A percentile compares a stretch with the other conserved stretches of the same genome.
phyloP scores from a whole-genome alignment of 2,329 filamentous ascomycete species.

The Dactylonectria macrodidyma region DNA sequence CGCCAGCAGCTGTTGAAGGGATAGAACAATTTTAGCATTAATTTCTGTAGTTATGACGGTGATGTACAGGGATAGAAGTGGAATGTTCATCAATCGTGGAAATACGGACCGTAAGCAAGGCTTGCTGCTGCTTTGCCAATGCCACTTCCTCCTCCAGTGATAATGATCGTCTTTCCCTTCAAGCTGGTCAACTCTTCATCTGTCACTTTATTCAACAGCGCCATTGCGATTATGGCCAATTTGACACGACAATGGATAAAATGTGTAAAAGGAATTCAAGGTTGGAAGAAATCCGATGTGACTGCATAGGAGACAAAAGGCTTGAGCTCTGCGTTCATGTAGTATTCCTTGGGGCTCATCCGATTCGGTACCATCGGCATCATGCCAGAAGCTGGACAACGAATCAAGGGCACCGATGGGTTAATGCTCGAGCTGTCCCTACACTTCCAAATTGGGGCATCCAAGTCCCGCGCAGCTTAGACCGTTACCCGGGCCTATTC shows the following conservation, averaged over 20 bases:
- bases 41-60: not conserved
- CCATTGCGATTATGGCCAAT: not conserved
- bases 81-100: not conserved
- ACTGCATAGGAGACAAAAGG: not conserved
- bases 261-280: not conserved
- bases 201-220: conserved; percentile 1
- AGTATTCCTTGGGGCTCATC: not conserved
- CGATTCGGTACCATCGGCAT: not conserved
- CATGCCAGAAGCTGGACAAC: not conserved
- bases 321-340: not conserved
- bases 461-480: not conserved
- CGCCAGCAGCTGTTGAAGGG: conserved; percentile 1
- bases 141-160: conserved; percentile 6
- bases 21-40: not conserved
- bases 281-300: not conserved
- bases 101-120: not conserved
- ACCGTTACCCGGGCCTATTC: not conserved
- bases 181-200: conserved; percentile 1
- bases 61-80: not conserved
- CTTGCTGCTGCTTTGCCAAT: not conserved
- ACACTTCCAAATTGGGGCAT: not conserved
- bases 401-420: not conserved
- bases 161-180: conserved; percentile 1
- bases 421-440: not conserved
- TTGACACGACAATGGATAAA: not conserved